Evolutionary conservation across 2,329 filamentous ascomycete genomes (phyloP), one percentile per base, ranked within the genome.

Genomic region (Fusarium duplospermum): DNA sequence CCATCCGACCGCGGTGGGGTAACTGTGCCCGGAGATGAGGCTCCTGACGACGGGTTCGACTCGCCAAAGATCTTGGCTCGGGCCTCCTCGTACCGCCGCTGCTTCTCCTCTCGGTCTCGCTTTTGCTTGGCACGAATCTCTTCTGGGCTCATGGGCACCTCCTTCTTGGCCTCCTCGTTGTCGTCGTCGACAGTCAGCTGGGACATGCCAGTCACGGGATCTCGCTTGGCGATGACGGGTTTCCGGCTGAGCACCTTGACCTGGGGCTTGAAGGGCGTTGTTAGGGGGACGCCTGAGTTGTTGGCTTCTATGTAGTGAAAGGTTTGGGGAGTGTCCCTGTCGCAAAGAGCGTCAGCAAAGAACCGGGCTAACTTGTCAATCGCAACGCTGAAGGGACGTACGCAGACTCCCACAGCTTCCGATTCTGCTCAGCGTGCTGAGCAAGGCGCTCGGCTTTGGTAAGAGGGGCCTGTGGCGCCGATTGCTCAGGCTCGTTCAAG

Each of bases 341-440:
- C 45, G 64, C 24, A 42, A 54, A 20, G 59, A 50, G 35, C 36
- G 64, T 71, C 57, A 73, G 70, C 59, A 60, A 57, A 36, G 60
- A 57, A 47, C 20, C 35, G 20, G 31, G 57, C 47, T 29, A 69
- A n/a, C 50, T 60, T 42, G 27, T 16, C 33, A 36, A 42, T 27
- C 16, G 50, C 64, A 60, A 60, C 20, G 36, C 27, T 42, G 40
- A 52, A 24, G 54, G 52, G 63, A 62, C 90, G 66, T 90, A 96
- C 93, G 95, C 96, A 79, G 94, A 92, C 79, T 96, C 91, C 96
- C 96, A 98, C 65, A 98, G 84, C 82, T 93, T 93, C 78, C 92
- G 91, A 81, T 98, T 97, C 62, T 92, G 89, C 81, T 98, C 94
- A 31, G 89, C 90, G 81, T 98, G 96, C 80, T 92, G 90, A 14